Conservation (phyloP, 805 yeast genomes). For the Tetrapisispora taiwanensis region DNA sequence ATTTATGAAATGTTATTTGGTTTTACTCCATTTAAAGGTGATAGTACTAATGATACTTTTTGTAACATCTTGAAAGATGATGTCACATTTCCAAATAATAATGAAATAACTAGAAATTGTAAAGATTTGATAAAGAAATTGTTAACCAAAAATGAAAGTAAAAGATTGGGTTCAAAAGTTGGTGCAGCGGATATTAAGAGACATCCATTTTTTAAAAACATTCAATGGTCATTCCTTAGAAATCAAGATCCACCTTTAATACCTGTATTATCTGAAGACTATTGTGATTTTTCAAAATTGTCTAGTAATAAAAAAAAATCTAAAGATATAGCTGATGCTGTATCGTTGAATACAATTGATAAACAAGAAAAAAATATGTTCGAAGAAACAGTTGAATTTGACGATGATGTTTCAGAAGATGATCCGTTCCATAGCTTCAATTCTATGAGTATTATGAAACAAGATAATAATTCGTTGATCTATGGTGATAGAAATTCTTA, state of each 20-base stretch:
- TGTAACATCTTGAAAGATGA: slow-evolving; percentile 78
- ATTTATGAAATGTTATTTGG: slow-evolving; percentile 93
- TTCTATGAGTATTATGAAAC: slow-evolving; percentile 77
- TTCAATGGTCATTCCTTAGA: slow-evolving; percentile 91
- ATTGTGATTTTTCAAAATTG: slow-evolving; percentile 39
- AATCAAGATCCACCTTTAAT: slow-evolving; percentile 94
- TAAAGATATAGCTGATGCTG: slow-evolving; percentile 10
- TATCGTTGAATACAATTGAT: slow-evolving; percentile 16
- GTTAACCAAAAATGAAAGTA: slow-evolving; percentile 77
- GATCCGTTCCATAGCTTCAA: slow-evolving; percentile 84
- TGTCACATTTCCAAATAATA: slow-evolving; percentile 64
- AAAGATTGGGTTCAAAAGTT: slow-evolving; percentile 79
- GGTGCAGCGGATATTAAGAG: slow-evolving; percentile 93
- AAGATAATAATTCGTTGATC: slow-evolving; percentile 42
- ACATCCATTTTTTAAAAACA: slow-evolving; percentile 82
- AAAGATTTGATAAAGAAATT: slow-evolving; percentile 71
- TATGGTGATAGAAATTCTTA: slow-evolving; percentile 37
- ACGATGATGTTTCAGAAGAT: slow-evolving; percentile 30
- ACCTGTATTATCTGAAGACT: slow-evolving; percentile 57
- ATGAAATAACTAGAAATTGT: slow-evolving; percentile 61
- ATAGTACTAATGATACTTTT: slow-evolving; percentile 79
- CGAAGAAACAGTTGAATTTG: slow-evolving; percentile 27
- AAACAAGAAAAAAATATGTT: slow-evolving; percentile 24
- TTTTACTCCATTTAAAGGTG: slow-evolving; percentile 92
- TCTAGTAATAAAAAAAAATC: slow-evolving; percentile 18